Conservation (phyloP, 2,329 filamentous ascomycete genomes). For the Cryphonectria nitschkei region DNA sequence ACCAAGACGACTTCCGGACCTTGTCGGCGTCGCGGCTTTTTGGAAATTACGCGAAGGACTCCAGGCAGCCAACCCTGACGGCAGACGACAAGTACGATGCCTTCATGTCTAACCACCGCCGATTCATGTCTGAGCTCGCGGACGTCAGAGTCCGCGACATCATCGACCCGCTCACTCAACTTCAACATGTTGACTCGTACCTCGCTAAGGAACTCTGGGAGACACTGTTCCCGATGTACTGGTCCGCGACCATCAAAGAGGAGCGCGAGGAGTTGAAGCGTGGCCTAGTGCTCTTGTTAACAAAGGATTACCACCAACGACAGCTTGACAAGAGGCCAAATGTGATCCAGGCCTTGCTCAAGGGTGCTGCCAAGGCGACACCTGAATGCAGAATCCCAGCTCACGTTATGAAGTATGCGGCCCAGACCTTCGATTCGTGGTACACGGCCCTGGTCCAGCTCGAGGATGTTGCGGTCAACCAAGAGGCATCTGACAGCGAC, state of each 20-base stretch:
- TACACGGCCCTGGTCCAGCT: conserved; percentile 91
- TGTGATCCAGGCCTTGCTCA: conserved; percentile 88
- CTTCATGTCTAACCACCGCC: conserved; percentile 76
- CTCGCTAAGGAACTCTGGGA: conserved; percentile 91
- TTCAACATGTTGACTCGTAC: conserved; percentile 85
- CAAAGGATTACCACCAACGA: conserved; percentile 92
- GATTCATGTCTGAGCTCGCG: conserved; percentile 81
- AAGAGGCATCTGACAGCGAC: conserved; percentile 77
- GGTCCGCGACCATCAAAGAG: conserved; percentile 85
- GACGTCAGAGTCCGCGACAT: conserved; percentile 88
- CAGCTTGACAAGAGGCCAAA: conserved; percentile 96
- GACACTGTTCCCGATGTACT: conserved; percentile 87
- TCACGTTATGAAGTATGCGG: conserved; percentile 93
- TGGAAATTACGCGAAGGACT: conserved; percentile 72
- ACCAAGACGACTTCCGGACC: conserved; percentile 81
- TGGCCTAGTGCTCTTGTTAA: conserved; percentile 85
- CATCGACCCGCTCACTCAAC: conserved; percentile 84
- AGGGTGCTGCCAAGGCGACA: conserved; percentile 81
- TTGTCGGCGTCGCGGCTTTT: conserved; percentile 76
- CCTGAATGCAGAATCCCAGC: conserved; percentile 92
- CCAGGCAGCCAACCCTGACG: conserved; percentile 67
- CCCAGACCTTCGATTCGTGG: conserved; percentile 94
- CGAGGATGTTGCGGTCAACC: conserved; percentile 84
- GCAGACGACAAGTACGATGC: conserved; percentile 81
- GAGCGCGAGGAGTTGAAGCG: conserved; percentile 90